Base-by-base conservation (phyloP, 2,329 filamentous ascomycete genomes). In the Colletotrichum australisinense region DNA sequence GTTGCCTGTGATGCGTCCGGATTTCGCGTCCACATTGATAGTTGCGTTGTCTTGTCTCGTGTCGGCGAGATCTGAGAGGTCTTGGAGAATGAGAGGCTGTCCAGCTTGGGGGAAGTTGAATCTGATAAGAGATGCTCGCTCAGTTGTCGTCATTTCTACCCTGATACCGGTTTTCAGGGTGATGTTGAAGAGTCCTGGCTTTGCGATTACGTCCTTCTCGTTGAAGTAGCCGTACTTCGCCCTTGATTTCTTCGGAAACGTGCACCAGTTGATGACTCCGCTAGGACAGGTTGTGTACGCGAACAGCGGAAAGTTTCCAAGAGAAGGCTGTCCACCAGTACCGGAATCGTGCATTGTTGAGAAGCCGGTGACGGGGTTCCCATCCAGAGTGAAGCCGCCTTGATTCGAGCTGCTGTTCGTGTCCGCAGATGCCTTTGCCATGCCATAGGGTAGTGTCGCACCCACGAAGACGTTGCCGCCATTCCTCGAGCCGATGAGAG, bases 301-400 rank as follows among this genome's bases (percentile, higher is more conserved):
- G 75, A 95, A 94, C 1, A 95, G 83, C 0, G 93, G 91, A 66
- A 95, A 95, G 78, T 94, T 94, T 16, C 93, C 93, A 19, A 94
- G 82, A 4, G 91, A 94, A 0, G 92, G 89, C 1, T 82, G 81
- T 8, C 86, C 86, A 26, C 89, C 89, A 0, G 88, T 91, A 1
- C 89, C 89, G 2, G 87, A 89, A 77, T 91, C 89, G 78, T 91
- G 89, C 83, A 91, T 84, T 49, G 87, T 84, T 14, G 87, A 89
- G 80, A 90, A 91, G 16, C 89, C 90, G 5, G 84, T 85, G 46
- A 91, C 85, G 1, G 83, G 81, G 22, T 81, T 81, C 56, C 81
- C 83, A 65, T 90, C 88, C 6, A 89, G 83, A 0, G 87, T 86
- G 78, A 90, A 91, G 11, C 89, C 88, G 32, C 88, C 88, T 76